Base-by-base conservation (phyloP, 2,329 filamentous ascomycete species). In the Alternaria longipes region DNA sequence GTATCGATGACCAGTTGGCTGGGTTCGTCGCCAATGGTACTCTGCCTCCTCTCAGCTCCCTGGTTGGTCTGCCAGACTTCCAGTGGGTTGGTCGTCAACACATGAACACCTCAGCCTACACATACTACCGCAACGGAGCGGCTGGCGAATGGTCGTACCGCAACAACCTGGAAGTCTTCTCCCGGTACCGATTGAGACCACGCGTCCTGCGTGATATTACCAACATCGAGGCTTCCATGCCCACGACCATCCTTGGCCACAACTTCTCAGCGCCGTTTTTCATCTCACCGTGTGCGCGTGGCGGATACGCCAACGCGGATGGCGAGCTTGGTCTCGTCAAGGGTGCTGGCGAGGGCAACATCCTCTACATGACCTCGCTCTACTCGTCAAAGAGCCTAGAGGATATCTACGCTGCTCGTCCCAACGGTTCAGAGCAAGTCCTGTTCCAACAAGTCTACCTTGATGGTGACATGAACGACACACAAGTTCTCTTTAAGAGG, bases 61-160 rank as follows among this genome's bases (percentile, higher is more conserved):
- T 87, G 42, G 72, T 84, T 11, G 84, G 83, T 16, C 76, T 87
- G 7, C 83, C 81, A 1, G 85, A 87, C 75, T 87, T 86, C 65
- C 83, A 87, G 41, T 85, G 79, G 74, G 82, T 82, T 3, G 85
- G 84, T 22, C 78, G 83, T 56, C 80, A 81, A 53, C 81, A 82
- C 65, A 79, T 87, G 67, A 81, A 83, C 58, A 61, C 66, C 12
- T 68, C 74, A 22, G 81, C 84, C 68, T 87, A 84, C 74, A 85
- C 84, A n/a, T 87, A 86, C 74, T 87, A 87, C 75, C 82, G 84
- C 60, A 85, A 84, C 64, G 85, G 84, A 20, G 84, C 84, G 4
- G 84, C 80, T 4, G 85, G 84, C 60, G 85, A 87, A 74, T 87
- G 82, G 81, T 78, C 80, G 1, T 86, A 86, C 74, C 80, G 85